Conservation (phyloP, 2,329 filamentous ascomycete genomes). For the Thelonectria blattea region DNA sequence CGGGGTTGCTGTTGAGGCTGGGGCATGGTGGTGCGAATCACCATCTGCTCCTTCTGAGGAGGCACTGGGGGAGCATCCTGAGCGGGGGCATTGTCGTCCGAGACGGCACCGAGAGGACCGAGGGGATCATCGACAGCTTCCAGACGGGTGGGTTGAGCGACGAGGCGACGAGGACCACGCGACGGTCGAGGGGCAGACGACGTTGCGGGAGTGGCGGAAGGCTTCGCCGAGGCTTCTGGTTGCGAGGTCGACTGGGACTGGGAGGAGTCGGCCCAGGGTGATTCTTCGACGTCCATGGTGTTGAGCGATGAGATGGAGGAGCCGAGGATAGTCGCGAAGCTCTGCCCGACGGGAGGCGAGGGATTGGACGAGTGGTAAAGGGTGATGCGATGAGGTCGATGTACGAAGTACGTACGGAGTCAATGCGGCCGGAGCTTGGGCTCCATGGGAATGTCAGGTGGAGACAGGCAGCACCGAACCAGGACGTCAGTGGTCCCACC, state of each 20-base stretch:
- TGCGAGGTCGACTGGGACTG: conserved; percentile 36
- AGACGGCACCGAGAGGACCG: conserved; percentile 73
- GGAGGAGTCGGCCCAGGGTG: conserved; percentile 56
- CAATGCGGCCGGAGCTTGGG: conserved; percentile 21
- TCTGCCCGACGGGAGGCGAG: conserved; percentile 14
- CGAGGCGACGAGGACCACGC: conserved; percentile 65
- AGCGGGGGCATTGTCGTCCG: conserved; percentile 52
- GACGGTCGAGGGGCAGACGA: conserved; percentile 49
- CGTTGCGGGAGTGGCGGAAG: conserved; percentile 37
- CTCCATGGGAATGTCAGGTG: conserved; percentile 1
- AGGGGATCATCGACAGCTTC: conserved; percentile 80
- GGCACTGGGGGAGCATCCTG: conserved; percentile 68
- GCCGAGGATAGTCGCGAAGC: conserved; percentile 13
- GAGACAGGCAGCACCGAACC: conserved; percentile 14
- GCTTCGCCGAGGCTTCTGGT: conserved; percentile 39
- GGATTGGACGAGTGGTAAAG: conserved; percentile 14
- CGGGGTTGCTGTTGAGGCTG: conserved; percentile 50
- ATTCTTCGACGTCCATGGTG: conserved; percentile 59
- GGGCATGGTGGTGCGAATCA: conserved; percentile 64
- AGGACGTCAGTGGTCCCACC: conserved; percentile 18
- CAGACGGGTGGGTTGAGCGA: conserved; percentile 77
- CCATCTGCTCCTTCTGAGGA: conserved; percentile 70
- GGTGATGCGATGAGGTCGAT: conserved; percentile 30
- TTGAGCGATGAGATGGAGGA: conserved; percentile 5
- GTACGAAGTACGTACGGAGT: background rate